phyloP scores from a whole-genome alignment of 768 basidiomycete genomes.

The Austroboletus festivus region DNA sequence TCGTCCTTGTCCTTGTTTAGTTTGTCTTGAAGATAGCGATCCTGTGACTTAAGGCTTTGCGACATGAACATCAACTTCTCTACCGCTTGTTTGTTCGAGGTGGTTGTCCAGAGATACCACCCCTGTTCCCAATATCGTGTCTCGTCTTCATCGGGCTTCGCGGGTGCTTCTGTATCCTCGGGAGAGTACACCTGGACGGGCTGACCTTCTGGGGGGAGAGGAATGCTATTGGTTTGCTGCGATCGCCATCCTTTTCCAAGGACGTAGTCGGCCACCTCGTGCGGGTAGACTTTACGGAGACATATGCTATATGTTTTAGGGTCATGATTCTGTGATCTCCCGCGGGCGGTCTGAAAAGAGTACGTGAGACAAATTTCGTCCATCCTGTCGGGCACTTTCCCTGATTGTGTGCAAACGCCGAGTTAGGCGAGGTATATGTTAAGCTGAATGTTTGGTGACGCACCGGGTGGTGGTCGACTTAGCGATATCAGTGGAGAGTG shows the following conservation, averaged over 20 bases:
- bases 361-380: conserved; percentile 68
- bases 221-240: conserved; percentile 51
- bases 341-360: conserved; percentile 54
- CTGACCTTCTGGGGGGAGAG: conserved; percentile 68
- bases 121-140: conserved; percentile 68
- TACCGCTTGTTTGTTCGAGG: conserved; percentile 47
- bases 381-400: conserved; percentile 53
- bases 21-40: conserved; percentile 30
- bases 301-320: conserved; percentile 60
- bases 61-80: conserved; percentile 62
- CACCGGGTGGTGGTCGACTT: conserved; percentile 22
- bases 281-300: conserved; percentile 62
- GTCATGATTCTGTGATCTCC: conserved; percentile 47
- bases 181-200: conserved; percentile 25
- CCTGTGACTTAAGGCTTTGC: conserved; percentile 48
- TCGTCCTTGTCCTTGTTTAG: conserved; percentile 45
- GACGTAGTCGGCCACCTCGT: conserved; percentile 58
- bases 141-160: conserved; percentile 32
- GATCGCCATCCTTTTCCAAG: conserved; percentile 35
- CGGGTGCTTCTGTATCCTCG: conserved; percentile 10
- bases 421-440: background rate
- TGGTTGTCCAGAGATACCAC: conserved; percentile 70
- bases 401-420: conserved; percentile 26
- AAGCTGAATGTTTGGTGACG: background rate
- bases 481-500: conserved; percentile 27